Evolutionary conservation across 495 filamentous ascomycete genomes (phyloP).

Genomic region (Penicillium odoratum): DNA sequence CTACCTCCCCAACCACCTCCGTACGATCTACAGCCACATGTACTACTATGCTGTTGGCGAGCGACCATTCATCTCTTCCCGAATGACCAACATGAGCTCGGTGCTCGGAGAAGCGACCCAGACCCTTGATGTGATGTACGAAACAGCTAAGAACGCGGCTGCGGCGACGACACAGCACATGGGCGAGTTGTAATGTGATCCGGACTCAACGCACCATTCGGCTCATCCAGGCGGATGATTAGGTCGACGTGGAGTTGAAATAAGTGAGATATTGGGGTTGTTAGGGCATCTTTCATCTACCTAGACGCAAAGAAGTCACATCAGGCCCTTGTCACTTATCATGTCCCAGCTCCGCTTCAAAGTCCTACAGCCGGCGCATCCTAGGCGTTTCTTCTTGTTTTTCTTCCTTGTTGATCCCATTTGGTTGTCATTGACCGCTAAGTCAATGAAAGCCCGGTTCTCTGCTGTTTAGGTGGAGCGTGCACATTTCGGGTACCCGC

Average conservation of each 20-base stretch:
- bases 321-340: neutral
- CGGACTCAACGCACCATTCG: neutral
- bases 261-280: constrained; percentile 1
- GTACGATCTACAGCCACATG: constrained; percentile 71
- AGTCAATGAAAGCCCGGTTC: neutral
- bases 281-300: neutral
- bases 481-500: neutral
- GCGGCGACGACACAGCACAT: constrained; percentile 35
- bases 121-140: constrained; percentile 41
- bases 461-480: neutral
- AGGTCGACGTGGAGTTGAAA: neutral
- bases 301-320: neutral
- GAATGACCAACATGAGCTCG: constrained; percentile 37
- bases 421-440: neutral
- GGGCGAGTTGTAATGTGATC: constrained; percentile 37
- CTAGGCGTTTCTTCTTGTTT: constrained; percentile 13
- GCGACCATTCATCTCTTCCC: constrained; percentile 41
- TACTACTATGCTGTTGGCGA: constrained; percentile 95
- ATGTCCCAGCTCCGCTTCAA: neutral
- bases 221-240: neutral
- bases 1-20: constrained; percentile 89
- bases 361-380: constrained; percentile 10
- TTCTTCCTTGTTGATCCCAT: constrained; percentile 1
- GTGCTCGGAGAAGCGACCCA: constrained; percentile 41
- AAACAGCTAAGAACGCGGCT: constrained; percentile 43